Base-by-base conservation (phyloP, 805 yeast genomes). In the Ogataea methanolica region DNA sequence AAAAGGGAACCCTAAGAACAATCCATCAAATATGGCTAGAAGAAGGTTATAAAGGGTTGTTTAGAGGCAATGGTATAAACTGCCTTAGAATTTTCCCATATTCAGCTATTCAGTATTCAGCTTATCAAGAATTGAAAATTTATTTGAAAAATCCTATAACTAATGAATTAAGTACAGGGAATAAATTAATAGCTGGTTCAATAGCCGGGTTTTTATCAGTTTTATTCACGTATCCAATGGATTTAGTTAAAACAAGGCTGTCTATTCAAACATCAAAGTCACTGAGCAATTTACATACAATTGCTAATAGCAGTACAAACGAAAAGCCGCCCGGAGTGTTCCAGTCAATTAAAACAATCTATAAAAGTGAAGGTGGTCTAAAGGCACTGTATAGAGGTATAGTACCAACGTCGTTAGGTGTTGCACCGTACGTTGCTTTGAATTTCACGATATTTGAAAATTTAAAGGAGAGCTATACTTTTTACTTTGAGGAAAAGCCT, bases 391-490 rank as follows among this genome's bases (percentile, higher is more conserved):
- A 88, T 62, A 74, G 91, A 44, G 99, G 99, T 3, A 72, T 91
- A 12, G 71, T 83, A 51, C 96, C 98, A n/a, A 92, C 98, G 0
- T 80, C 91, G 1, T 68, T 88, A 48, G 97, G 98, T 1, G 97
- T 94, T 19, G 97, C 96, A 1, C 97, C 98, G 1, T 94, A 91
- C 61, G 97, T 89, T 33, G 96, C 96, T 4, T 77, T 92, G 44
- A 92, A 91, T 67, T 92, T 92, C 63, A 85, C 96, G 2, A 81
- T 89, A 41, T 92, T 91, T 70, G 98, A 94, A 61, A 81, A 78
- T 51, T 61, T 90, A 54, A 80, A 90, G 52, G 94, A 84, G 49
- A 60, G 70, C 45, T 68, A 76, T 64, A 69, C 74, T 1, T 45
- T 6, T 3, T 26, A 26, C 9, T 26, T 33, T 14, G 22, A 50